Evolutionary conservation across 2,329 filamentous ascomycete genomes (phyloP), one percentile per base, ranked within the genome.

Genomic region (Tolypocladium tundrense): DNA sequence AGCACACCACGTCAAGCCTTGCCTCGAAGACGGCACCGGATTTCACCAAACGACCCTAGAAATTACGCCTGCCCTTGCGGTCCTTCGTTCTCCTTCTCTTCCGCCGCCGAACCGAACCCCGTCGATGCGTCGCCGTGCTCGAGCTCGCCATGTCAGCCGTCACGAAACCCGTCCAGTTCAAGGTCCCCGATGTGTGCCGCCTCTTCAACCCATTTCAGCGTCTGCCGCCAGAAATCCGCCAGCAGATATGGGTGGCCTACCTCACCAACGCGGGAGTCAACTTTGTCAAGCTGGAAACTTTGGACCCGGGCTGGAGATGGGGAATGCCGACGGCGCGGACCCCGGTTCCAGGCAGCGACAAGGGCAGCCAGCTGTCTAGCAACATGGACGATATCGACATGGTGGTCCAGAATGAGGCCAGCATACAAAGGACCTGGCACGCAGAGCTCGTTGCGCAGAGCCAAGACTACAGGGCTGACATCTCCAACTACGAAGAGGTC

Each of bases 211-310:
- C 63, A 4, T 74, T 74, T 57, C 39, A 62, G 16, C 64, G 60
- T n/a, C 60, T 74, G n/a, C 72, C 72, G 1, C 58, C 67, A 3
- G 72, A 74, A 57, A 64, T 74, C 10, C 71, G 72, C 37, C 63
- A 68, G 35, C 65, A 68, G 42, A 71, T 74, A 56, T 74, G 72
- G 72, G 66, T 66, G 43, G 52, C 55, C 24, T 66, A 67, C 27
- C 58, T 74, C 11, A 60, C 64, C 1, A 63, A 67, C 11, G 70
- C 71, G 0, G 72, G 72, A 33, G 68, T 73, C 63, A 68, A 72
- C 45, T 74, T 72, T 45, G 62, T 74, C 57, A 68, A 65, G 56
- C 61, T 72, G 8, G 58, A 67, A 14, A 61, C 62, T 8, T 55
- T 58, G 9, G 65, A 63, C 21, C 56, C 61, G 7, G 57, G 59